A percentile compares a stretch with the other conserved stretches of the same genome.
These are phyloP conservation scores for Globisporangium apiculatum DNA, from an alignment of 352 stramenopile genomes.

Conservation along the genomic window DNA sequence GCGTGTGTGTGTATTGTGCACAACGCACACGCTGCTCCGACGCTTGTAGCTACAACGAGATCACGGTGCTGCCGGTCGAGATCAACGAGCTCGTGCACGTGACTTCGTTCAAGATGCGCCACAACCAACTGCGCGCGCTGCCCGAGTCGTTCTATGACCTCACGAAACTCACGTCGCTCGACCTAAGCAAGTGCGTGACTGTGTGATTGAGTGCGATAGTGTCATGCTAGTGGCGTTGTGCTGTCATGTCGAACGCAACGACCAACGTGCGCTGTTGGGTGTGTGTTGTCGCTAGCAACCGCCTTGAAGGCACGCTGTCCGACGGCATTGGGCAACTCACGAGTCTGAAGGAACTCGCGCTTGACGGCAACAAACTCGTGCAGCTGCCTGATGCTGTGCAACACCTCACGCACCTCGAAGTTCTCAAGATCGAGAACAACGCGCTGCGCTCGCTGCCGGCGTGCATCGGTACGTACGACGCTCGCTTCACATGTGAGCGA, in stretches of 20 bases:
- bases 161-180: constrained; percentile 48
- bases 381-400: constrained; percentile 45
- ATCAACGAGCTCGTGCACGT: constrained; percentile 45
- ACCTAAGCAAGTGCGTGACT: constrained; percentile 68
- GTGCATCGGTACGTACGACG: constrained; percentile 30
- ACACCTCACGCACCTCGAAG: constrained; percentile 38
- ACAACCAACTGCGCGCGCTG: constrained; percentile 50
- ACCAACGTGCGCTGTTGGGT: not conserved
- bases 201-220: too few relatives aligned
- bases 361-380: constrained; percentile 64
- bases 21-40: not conserved
- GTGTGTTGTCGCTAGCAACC: constrained; percentile 32
- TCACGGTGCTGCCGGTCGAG: constrained; percentile 36
- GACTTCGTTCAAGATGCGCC: constrained; percentile 60
- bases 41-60: constrained; percentile 64
- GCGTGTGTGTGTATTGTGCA: not conserved
- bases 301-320: constrained; percentile 38
- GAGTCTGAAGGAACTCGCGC: constrained; percentile 51
- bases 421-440: constrained; percentile 61
- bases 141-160: constrained; percentile 54
- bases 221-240: not conserved
- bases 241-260: too few relatives aligned
- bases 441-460: constrained; percentile 35
- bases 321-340: constrained; percentile 37
- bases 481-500: too few relatives aligned